Base-by-base conservation (phyloP, 768 basidiomycete genomes). In the Porphyrellus cyaneotinctus region DNA sequence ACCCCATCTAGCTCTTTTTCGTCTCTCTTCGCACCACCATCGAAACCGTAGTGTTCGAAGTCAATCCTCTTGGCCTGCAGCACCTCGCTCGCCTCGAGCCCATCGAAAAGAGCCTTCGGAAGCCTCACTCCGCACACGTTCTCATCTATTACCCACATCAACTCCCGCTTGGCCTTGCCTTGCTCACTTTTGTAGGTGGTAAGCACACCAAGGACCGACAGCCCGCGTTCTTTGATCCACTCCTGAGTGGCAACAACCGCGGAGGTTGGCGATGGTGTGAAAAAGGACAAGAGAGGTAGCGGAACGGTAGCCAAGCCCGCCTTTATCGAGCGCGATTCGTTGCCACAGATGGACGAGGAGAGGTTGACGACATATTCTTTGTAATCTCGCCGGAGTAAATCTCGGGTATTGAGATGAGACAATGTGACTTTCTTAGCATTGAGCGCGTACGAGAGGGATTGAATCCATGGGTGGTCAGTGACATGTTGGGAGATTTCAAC, bases 321-420 rank as follows among this genome's bases (percentile, higher is more conserved):
- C 51, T 78, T 79, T 36, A 91, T 72, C 9, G 71, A 63, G 26
- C 69, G 61, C 9, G 62, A 53, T 17, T 64, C 66, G 1, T 67
- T 53, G 43, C 53, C 56, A 22, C 50, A 46, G 32, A 68, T 43
- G 30, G 56, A 44, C 12, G 58, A 17, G 2, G 74, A 64, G 3
- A 84, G 77, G 0, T 73, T 68, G 52, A 82, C 69, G 1, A 69
- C 65, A 63, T 93, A 95, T 58, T 95, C 85, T 67, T 99, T 98
- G 76, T 94, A 99, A 71, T 99, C 97, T n/a, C 97, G 75, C 13
- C 92, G 78, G 6, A 99, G 78, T 18, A 97, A 80, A 63, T 97
- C 93, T 51, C 80, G 76, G 0, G 83, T 81, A 9, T 72, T 73
- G 17, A 97, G 76, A 56, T 83, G 78, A 2, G 81, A 79, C 10